Percentiles rank a stretch among this genome's conserved stretches.
phyloP scores from a whole-genome alignment of 108 stramenopile genomes.

The Phaeodactylum tricornutum region DNA sequence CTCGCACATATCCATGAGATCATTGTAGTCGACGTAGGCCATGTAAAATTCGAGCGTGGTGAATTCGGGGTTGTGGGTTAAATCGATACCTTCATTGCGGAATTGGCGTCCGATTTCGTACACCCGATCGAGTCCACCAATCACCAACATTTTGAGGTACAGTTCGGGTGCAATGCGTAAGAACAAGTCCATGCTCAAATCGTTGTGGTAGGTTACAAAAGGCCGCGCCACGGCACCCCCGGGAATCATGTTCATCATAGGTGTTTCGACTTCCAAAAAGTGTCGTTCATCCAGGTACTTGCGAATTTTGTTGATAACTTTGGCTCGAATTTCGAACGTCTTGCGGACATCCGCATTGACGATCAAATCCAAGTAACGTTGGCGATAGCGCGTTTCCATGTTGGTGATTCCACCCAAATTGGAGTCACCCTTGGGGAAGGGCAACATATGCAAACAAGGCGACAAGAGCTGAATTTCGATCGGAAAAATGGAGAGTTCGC shows the following conservation, averaged over 20 bases:
- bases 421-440: conserved; percentile 76
- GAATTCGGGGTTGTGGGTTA: conserved; percentile 99
- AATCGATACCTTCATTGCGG: conserved; percentile 99
- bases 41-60: conserved; percentile 98
- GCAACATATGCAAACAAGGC: conserved; percentile 99
- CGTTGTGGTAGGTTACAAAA: conserved; percentile 98
- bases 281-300: conserved; percentile 88
- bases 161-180: conserved; percentile 96
- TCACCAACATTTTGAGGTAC: conserved; percentile 95
- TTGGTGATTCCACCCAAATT: conserved; percentile 81
- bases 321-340: conserved; percentile 80
- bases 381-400: conserved; percentile 95
- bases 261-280: conserved; percentile 99
- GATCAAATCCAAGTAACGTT: conserved; percentile 98
- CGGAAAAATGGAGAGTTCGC: conserved; percentile 96
- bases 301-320: conserved; percentile 90
- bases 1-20: conserved; percentile 98
- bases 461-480: conserved; percentile 74
- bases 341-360: conserved; percentile 85
- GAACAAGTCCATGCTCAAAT: conserved; percentile 89
- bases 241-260: conserved; percentile 99
- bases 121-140: conserved; percentile 98
- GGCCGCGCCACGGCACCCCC: conserved; percentile 98
- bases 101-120: conserved; percentile 99
- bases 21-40: conserved; percentile 99